Conservation (phyloP, 2,329 filamentous ascomycete species). For the Aspergillus quadricinctus region DNA sequence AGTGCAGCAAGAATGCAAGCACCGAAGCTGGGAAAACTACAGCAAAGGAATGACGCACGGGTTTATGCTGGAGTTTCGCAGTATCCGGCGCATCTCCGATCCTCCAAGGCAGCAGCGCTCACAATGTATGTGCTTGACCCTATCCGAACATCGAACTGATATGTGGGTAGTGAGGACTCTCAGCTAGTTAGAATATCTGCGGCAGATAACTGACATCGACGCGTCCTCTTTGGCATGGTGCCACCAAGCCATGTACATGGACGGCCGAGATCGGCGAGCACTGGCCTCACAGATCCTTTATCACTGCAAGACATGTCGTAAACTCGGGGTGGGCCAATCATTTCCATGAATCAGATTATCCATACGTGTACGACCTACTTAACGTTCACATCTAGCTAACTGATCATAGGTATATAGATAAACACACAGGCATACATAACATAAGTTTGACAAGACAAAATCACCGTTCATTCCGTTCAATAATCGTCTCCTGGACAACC, state of each 20-base stretch:
- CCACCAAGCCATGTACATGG: not conserved
- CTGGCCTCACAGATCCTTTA: slow-evolving; percentile 1
- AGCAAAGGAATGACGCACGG: slow-evolving; percentile 4
- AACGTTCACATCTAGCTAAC: not conserved
- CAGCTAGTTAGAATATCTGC: too few species aligned
- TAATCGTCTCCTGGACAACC: slow-evolving; percentile 29
- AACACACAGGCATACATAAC: not conserved
- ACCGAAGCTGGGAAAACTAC: slow-evolving; percentile 3
- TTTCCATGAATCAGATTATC: not conserved
- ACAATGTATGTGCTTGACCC: not conserved
- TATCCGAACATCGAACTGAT: not conserved
- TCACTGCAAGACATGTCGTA: slow-evolving; percentile 5
- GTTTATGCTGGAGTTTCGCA: slow-evolving; percentile 1
- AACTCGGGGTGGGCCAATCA: slow-evolving; percentile 2
- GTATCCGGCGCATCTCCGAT: slow-evolving; percentile 3
- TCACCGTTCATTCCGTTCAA: slow-evolving; percentile 15
- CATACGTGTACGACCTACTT: too few species aligned
- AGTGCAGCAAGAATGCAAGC: not conserved
- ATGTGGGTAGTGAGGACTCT: slow-evolving; percentile 1
- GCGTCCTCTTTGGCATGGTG: slow-evolving; percentile 1
- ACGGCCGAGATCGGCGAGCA: slow-evolving; percentile 3
- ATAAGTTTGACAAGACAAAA: not conserved
- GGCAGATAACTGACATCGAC: not conserved
- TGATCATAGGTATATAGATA: not conserved
- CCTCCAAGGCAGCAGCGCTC: not conserved